Base-by-base conservation (phyloP, 139 green algal genomes). In the Marvania coccoides region DNA sequence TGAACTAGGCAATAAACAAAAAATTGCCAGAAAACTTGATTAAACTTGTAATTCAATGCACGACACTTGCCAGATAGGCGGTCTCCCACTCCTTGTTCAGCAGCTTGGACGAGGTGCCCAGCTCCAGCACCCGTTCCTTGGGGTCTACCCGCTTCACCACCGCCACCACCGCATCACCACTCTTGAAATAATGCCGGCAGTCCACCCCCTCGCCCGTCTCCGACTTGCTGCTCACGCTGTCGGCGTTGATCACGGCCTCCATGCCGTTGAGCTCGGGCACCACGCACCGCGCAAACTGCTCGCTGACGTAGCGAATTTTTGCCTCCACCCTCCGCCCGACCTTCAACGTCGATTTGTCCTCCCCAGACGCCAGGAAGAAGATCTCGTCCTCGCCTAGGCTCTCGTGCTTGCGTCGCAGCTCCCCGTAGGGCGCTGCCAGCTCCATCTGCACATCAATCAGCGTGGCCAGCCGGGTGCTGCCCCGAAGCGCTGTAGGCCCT, bases 371-470 rank as follows among this genome's bases (percentile, higher is more conserved):
- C 69, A 87, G 59, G 54, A 69, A 90, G 65, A 92, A 88, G 10
- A 76, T 46, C n/a, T 91, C 70, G 47, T 78, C 58, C 26, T 78
- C 60, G 24, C 47, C 70, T 3, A 72, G 6, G 12, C 35, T 54
- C 58, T 55, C 28, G 24, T 70, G 28, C 63, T 34, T 26, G 5
- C 7, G 59, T 3, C 86, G 62, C 53, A 93, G 45, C 39, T 91
- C 85, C 0, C 42, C 69, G 47, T 77, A 87, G 7, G 83, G 85
- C 33, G 30, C 34, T 30, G 79, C 54, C 47, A 91, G 73, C 82
- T 93, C 86, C 51, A 84, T 62, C 26, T 73, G 56, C 31, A 91
- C 82, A 73, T 93, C 85, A 3, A 88, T 74, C 36, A 90, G 67
- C 0, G 75, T 86, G 33, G 77, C 30, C 60, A 89, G 74, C 23